Evolutionary conservation across 2,329 filamentous ascomycete genomes (phyloP).

Genomic region (Paramyrothecium roridum): DNA sequence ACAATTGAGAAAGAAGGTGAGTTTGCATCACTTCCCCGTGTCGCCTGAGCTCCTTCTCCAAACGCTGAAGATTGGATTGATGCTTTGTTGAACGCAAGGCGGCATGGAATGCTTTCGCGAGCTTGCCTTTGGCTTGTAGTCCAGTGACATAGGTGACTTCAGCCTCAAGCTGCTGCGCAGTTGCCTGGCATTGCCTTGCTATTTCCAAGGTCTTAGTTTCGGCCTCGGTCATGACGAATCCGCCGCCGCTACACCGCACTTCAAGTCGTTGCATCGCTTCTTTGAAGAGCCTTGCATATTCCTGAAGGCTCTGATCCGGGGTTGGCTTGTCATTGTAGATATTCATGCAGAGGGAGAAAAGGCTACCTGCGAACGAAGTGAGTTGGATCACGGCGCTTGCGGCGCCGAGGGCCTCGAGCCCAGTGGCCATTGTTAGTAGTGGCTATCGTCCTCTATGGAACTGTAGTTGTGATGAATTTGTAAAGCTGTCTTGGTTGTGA

Average conservation of each 20-base stretch:
- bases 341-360: background rate
- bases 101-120: background rate
- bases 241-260: background rate
- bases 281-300: background rate
- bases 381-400: constrained; percentile 11
- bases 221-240: background rate
- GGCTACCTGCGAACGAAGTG: constrained; percentile 4
- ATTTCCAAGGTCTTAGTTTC: constrained; percentile 2
- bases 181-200: background rate
- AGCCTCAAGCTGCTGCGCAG: background rate
- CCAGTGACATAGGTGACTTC: background rate
- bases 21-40: constrained; percentile 4
- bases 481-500: too few species aligned
- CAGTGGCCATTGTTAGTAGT: background rate
- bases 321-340: constrained; percentile 5
- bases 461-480: too few species aligned
- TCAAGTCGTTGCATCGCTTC: background rate
- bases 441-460: background rate
- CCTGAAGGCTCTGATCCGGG: background rate
- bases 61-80: constrained; percentile 3
- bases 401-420: background rate
- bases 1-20: background rate
- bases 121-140: background rate
- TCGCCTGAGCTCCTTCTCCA: background rate
- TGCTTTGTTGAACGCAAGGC: background rate